Conservation (phyloP, 1,139 yeast genomes). For the Yamadazyma jaroonii region DNA sequence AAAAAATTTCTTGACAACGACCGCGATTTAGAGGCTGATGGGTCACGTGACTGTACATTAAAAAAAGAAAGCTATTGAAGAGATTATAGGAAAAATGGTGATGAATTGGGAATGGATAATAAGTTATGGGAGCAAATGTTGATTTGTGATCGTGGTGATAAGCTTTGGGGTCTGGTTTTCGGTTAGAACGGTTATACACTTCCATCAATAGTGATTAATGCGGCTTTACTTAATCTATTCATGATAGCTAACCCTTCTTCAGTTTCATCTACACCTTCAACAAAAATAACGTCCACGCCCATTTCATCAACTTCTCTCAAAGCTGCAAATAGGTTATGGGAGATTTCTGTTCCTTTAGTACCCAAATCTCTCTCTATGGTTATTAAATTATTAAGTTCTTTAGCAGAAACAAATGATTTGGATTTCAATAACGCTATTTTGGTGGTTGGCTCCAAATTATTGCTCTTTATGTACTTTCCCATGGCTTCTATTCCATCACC, state of each 20-base stretch:
- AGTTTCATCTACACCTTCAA: constrained; percentile 67
- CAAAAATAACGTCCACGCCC: constrained; percentile 62
- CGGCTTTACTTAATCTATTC: constrained; percentile 89
- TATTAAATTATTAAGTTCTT: constrained; percentile 19
- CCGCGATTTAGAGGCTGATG: too few species aligned
- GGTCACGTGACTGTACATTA: too few species aligned
- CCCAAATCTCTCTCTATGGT: constrained; percentile 53
- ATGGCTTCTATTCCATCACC: constrained; percentile 41
- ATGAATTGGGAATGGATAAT: too few species aligned
- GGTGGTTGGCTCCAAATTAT: constrained; percentile 12
- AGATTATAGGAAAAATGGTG: too few species aligned
- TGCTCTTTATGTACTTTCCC: constrained; percentile 21
- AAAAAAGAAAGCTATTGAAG: too few species aligned
- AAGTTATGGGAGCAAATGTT: too few species aligned
- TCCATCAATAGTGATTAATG: constrained; percentile 25
- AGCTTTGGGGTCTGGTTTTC: too few species aligned
- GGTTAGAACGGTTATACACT: too few species aligned
- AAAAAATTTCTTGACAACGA: too few species aligned
- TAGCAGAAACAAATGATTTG: constrained; percentile 26
- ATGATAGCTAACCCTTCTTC: constrained; percentile 90
- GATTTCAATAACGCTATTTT: constrained; percentile 52
- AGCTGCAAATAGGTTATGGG: constrained; percentile 67
- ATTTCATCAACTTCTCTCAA: constrained; percentile 72
- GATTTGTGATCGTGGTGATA: too few species aligned
- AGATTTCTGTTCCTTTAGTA: constrained; percentile 56